Evolutionary conservation across 148 eudicot species (phyloP), one percentile per base, ranked within the genome.

Genomic region (Cornus controversa): DNA sequence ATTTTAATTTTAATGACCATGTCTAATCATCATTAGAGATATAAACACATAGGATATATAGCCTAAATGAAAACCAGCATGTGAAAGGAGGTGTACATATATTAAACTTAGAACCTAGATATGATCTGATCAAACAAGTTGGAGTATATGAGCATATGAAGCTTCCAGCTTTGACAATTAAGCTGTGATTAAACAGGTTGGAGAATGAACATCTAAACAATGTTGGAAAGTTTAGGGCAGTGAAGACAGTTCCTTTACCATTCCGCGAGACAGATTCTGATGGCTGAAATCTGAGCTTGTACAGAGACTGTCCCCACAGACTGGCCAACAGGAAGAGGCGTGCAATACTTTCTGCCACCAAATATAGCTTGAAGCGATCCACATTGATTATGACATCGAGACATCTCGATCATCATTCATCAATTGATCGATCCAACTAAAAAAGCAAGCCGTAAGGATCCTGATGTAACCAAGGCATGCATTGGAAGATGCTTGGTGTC

Each of bases 171-270:
- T 0, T 40, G 45, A 40, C 45, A 40, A 40, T 40, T 9, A 40
- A 40, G 45, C 45, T 40, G 0, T 66, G 27, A 34, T 42, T 13
- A 26, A 22, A 73, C 82, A 95, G 99, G 78, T 63, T 96, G 91
- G 99, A 96, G 86, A 86, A 96, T 74, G 99, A 96, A 83, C 99
- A 95, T 72, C 78, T 93, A 74, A 93, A 88, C 88, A 95, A 95
- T 79, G 94, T 82, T 29, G 99, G 99, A 28, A 89, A 93, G 77
- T 96, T 75, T 70, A 88, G 99, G 80, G 98, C 98, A 63, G 94
- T 93, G 72, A 90, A 87, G 83, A 76, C 85, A 2, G 99, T 96
- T 77, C 99, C 99, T 40, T 78, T 96, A 63, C 99, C 99, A 70
- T 96, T 93, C 84, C 90, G 86, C 0, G 94, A 91, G 80, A 79